Conservation (phyloP, 345 rosid genomes). For the Mercurialis annua region DNA sequence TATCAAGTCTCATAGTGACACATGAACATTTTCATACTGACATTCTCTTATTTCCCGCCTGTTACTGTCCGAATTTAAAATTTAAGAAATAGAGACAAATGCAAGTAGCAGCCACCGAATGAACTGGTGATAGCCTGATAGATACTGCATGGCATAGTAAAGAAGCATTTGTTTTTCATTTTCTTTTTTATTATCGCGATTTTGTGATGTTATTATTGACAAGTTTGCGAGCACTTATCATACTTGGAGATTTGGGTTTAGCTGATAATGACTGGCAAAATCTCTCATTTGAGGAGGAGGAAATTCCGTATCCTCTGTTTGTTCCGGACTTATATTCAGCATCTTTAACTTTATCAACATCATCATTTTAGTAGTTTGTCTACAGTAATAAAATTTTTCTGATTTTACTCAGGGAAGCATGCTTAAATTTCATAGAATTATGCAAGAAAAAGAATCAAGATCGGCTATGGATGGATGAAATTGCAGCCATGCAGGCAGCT, state of each 20-base stretch:
- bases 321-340: background rate
- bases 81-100: background rate
- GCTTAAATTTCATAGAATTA: conserved; percentile 74
- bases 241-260: too few relatives aligned
- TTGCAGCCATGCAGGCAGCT: conserved; percentile 91
- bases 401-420: conserved; percentile 70
- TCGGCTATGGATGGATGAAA: conserved; percentile 87
- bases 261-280: too few relatives aligned
- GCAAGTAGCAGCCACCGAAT: background rate
- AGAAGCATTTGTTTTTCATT: background rate
- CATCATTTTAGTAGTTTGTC: background rate
- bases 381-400: background rate
- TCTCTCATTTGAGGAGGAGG: too few relatives aligned
- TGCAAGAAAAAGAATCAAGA: conserved; percentile 98
- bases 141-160: background rate
- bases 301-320: too few relatives aligned
- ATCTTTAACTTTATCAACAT: background rate
- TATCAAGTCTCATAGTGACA: too few relatives aligned
- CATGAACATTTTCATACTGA: too few relatives aligned
- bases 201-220: background rate
- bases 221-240: too few relatives aligned
- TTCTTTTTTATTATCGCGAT: too few relatives aligned
- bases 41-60: background rate
- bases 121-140: conserved; percentile 1
- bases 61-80: background rate